Base-by-base conservation (phyloP, 441 rosid species). In the Populus tomentosa region DNA sequence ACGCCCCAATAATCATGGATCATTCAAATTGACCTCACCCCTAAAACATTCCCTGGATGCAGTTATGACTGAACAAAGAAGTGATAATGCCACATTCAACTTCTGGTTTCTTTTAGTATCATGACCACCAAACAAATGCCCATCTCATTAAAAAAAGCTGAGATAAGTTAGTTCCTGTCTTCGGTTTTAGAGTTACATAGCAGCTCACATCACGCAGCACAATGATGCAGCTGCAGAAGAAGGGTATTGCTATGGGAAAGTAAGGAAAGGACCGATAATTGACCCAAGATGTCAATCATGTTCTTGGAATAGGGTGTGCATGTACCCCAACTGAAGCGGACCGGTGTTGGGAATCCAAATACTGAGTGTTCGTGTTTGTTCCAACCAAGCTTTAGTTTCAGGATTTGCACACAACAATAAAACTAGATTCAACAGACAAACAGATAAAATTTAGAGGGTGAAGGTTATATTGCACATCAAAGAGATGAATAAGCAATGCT, bases 291-390 rank as follows among this genome's bases (percentile, higher is more conserved):
- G 85, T 92, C 97, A 78, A 82, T 89, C 62, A 73, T 82, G 38
- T 92, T 85, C 74, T 89, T 92, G 82, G 79, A 87, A 85, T 85
- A 86, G 38, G 97, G n/a, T 21, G 82, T 91, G 88, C 98, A 95
- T 74, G 98, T 94, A 33, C 94, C 98, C 98, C 98, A 94, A 81
- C 99, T 95, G 90, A 95, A 95, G 70, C 97, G 94, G 36, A 92
- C 98, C 65, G 94, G 77, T 36, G 92, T 80, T 11, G 99, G 99
- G 78, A 95, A 95, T 71, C 99, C 99, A 90, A 94, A 95, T 36
- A 95, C 85, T 1, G 79, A 61, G 82, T 92, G 97, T 69, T 91
- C 87, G 80, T 95, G 97, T 75, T 33, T 89, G 84, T 68, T 74
- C 80, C 82, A 95, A 80, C 98, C 94, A 95, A 63, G 83, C 79